These are phyloP conservation scores for Colletotrichum tanaceti DNA, from an alignment of 2,329 filamentous ascomycete genomes.

Conservation along the genomic window DNA sequence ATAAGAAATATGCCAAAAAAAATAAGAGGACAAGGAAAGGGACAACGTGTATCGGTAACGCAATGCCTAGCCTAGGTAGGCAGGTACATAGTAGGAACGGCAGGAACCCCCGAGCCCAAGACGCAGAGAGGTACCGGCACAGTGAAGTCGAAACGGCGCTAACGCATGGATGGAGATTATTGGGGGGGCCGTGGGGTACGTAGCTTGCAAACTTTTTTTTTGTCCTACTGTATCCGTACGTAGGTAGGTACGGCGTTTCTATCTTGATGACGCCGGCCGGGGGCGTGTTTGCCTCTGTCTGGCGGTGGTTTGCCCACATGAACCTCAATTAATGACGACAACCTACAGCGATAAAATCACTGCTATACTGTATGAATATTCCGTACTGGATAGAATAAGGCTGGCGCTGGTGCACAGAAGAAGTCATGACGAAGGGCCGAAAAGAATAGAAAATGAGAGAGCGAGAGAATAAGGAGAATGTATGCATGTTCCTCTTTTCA, in stretches of 20 bases:
- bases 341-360: background rate
- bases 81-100: too few relatives aligned
- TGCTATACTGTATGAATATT: background rate
- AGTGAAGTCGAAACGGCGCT: slow-evolving; percentile 36
- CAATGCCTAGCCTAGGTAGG: slow-evolving; percentile 18
- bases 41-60: slow-evolving; percentile 10
- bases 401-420: background rate
- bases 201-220: background rate
- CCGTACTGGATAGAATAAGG: background rate
- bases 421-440: too few relatives aligned
- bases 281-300: slow-evolving; percentile 23
- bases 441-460: background rate
- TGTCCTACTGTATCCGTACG: background rate
- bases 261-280: background rate
- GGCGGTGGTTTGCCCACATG: background rate
- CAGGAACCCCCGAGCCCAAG: slow-evolving; percentile 28
- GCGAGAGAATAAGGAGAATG: background rate
- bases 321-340: background rate
- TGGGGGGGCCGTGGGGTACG: background rate
- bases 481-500: slow-evolving; percentile 11
- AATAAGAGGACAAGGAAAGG: background rate
- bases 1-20: background rate
- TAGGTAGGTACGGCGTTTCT: background rate
- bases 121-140: slow-evolving; percentile 29
- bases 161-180: slow-evolving; percentile 31